Conservation (phyloP, 306 rosid species). For the Bauhinia variegata region DNA sequence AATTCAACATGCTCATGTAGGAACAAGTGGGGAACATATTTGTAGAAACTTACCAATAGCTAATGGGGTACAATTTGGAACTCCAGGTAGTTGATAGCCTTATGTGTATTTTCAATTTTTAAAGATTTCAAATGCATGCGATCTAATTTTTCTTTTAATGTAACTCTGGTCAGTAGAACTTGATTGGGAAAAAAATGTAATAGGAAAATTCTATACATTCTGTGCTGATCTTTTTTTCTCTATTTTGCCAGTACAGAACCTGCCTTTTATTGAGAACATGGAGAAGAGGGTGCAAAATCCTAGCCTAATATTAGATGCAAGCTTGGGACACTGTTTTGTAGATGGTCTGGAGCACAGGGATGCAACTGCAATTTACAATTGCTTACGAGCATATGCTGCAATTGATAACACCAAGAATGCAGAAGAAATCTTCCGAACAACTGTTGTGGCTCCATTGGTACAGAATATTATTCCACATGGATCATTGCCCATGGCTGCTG, state of each 20-base stretch:
- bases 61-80: no score
- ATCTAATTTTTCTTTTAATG: slow-evolving; percentile 24
- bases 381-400: slow-evolving; percentile 96
- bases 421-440: slow-evolving; percentile 79
- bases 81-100: no score
- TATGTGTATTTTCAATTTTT: slow-evolving; percentile 28
- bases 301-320: slow-evolving; percentile 85
- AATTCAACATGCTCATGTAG: no score
- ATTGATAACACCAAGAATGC: slow-evolving; percentile 88
- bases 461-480: slow-evolving; percentile 82
- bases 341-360: slow-evolving; percentile 88
- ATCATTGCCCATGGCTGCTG: slow-evolving; percentile 47
- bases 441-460: slow-evolving; percentile 77
- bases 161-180: slow-evolving; percentile 18
- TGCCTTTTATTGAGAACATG: slow-evolving; percentile 98
- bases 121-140: slow-evolving; percentile 15
- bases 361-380: slow-evolving; percentile 91
- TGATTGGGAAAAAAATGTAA: neutral
- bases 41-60: slow-evolving; percentile 16
- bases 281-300: slow-evolving; percentile 97
- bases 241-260: slow-evolving; percentile 97
- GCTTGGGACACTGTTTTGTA: slow-evolving; percentile 94
- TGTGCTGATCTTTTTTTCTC: slow-evolving; percentile 71
- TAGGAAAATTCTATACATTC: slow-evolving; percentile 28
- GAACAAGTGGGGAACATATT: neutral